Evolutionary conservation across 331 rosid species (phyloP).

Genomic region (Dryas integrifolia): DNA sequence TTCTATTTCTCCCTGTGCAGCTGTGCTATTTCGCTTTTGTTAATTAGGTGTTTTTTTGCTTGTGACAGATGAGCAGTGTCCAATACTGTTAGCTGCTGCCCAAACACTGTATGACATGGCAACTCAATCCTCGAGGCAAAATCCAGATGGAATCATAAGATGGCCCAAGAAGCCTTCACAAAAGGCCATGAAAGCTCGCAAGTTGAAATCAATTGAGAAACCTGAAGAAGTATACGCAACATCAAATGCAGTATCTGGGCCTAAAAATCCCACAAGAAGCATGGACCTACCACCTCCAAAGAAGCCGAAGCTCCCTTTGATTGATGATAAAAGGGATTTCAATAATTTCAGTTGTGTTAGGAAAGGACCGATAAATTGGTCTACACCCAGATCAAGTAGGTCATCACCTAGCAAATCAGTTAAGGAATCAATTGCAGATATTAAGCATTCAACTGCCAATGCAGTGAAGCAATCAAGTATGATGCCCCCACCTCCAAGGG

Average conservation of each 20-base stretch:
- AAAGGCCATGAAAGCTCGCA: constrained; percentile 66
- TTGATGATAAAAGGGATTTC: constrained; percentile 46
- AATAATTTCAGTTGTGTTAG: constrained; percentile 38
- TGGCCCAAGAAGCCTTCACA: constrained; percentile 84
- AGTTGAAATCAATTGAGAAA: constrained; percentile 55
- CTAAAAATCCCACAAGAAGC: constrained; percentile 41
- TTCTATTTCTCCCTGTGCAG: background rate
- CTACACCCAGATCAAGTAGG: constrained; percentile 76
- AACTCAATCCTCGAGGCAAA: constrained; percentile 38
- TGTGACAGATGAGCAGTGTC: constrained; percentile 59
- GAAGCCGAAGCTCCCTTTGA: constrained; percentile 60
- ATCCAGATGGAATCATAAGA: constrained; percentile 49
- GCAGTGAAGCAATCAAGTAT: constrained; percentile 48
- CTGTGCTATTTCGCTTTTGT: background rate
- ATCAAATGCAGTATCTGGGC: constrained; percentile 33
- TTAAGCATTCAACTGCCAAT: constrained; percentile 45
- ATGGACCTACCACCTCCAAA: constrained; percentile 56
- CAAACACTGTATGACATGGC: constrained; percentile 67
- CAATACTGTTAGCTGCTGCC: constrained; percentile 66
- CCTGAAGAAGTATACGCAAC: constrained; percentile 42
- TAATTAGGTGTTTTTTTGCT: constrained; percentile 27
- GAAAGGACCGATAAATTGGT: constrained; percentile 58
- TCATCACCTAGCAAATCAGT: constrained; percentile 53
- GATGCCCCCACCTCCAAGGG: constrained; percentile 80
- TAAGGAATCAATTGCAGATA: constrained; percentile 46